Evolutionary conservation across 768 basidiomycete genomes (phyloP).

Genomic region (Agaricus bisporus): DNA sequence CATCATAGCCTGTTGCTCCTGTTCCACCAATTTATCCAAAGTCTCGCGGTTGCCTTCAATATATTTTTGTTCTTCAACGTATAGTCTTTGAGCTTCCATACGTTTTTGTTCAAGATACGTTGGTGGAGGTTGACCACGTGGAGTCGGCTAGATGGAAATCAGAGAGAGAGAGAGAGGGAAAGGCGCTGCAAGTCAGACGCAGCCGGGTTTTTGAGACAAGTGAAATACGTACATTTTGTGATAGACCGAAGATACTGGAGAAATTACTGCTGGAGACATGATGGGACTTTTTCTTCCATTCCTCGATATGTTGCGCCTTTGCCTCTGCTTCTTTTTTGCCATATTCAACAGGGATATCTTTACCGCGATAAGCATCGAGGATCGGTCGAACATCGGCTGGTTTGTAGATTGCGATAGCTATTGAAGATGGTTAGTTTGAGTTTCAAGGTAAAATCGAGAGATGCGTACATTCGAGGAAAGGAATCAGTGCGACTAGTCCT

Average conservation of each 20-base stretch:
- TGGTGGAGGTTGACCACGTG: conserved; percentile 29
- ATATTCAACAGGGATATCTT: conserved; percentile 86
- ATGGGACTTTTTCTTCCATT: conserved; percentile 60
- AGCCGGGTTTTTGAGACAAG: not conserved
- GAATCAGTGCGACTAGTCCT: conserved; percentile 88
- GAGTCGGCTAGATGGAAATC: conserved; percentile 12
- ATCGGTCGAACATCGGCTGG: conserved; percentile 85
- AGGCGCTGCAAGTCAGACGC: not conserved
- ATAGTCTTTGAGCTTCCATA: conserved; percentile 43
- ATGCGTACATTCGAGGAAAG: conserved; percentile 83
- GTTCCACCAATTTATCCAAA: conserved; percentile 19
- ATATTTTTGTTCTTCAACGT: conserved; percentile 44
- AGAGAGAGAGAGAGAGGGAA: not conserved
- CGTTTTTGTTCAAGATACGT: conserved; percentile 52
- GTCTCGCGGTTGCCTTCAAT: conserved; percentile 33
- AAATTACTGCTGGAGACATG: conserved; percentile 29
- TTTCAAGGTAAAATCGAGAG: not conserved
- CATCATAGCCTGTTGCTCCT: conserved; percentile 33
- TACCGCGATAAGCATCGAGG: conserved; percentile 76
- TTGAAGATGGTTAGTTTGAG: not conserved
- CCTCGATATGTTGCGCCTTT: conserved; percentile 70
- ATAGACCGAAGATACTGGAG: conserved; percentile 34
- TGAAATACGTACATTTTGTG: conserved; percentile 16
- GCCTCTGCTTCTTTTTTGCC: conserved; percentile 82
- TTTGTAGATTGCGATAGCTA: conserved; percentile 91